These are phyloP conservation scores for Copromyces sp. DNA, from an alignment of 495 filamentous ascomycete genomes.

Conservation along the genomic window DNA sequence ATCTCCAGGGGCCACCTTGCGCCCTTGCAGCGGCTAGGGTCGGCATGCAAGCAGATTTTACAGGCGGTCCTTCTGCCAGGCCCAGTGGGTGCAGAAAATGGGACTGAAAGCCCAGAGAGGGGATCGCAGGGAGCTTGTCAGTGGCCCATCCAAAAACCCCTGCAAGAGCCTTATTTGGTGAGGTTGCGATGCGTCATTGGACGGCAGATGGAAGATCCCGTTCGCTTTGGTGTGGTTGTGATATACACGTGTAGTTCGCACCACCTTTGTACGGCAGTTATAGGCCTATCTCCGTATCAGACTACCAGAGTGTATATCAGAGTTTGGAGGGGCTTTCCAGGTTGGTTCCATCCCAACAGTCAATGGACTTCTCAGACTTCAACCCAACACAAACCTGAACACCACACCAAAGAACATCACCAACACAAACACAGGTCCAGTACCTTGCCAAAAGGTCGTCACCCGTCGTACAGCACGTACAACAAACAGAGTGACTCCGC, in stretches of 20 bases:
- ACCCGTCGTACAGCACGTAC: neutral
- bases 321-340: neutral
- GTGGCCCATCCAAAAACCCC: neutral
- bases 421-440: neutral
- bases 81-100: neutral
- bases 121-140: neutral
- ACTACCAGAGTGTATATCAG: neutral
- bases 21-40: constrained; percentile 14
- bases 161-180: neutral
- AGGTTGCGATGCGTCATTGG: neutral
- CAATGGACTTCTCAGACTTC: neutral
- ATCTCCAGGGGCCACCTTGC: neutral
- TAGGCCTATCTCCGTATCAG: neutral
- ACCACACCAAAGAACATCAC: neutral
- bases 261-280: neutral
- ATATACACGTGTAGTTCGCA: neutral
- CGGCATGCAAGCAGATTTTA: constrained; percentile 13
- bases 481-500: neutral
- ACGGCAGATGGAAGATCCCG: neutral
- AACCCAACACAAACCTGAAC: neutral
- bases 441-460: neutral
- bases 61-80: neutral
- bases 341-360: neutral
- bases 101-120: neutral
- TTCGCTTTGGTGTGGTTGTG: neutral